Percentiles rank a stretch among this genome's conserved stretches.
Conservation (phyloP, 768 basidiomycete species). For the Panus rudis region DNA sequence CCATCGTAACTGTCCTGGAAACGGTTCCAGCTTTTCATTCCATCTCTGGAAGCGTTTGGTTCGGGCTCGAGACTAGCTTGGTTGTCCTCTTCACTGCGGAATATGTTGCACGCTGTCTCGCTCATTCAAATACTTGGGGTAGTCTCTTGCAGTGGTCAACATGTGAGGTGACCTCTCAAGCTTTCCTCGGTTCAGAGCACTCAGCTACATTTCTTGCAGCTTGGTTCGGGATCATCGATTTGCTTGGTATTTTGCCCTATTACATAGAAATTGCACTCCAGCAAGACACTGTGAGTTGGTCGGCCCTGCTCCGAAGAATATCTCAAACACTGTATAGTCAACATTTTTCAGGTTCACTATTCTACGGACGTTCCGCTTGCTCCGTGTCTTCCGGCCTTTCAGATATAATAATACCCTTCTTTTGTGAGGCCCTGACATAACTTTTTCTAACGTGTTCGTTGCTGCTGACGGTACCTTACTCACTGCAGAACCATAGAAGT, state of each 20-base stretch:
- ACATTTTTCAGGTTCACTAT: slow-evolving; percentile 89
- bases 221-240: slow-evolving; percentile 81
- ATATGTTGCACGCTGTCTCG: slow-evolving; percentile 63
- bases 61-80: slow-evolving; percentile 79
- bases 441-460: background rate
- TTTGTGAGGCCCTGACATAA: slow-evolving; percentile 64
- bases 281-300: slow-evolving; percentile 74
- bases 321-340: slow-evolving; percentile 57
- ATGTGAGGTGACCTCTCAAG: slow-evolving; percentile 44
- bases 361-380: slow-evolving; percentile 78
- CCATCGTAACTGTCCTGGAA: slow-evolving; percentile 70
- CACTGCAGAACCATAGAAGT: slow-evolving; percentile 72
- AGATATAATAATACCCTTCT: slow-evolving; percentile 76
- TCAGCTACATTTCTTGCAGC: slow-evolving; percentile 28
- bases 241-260: slow-evolving; percentile 82
- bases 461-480: background rate
- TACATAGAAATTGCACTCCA: slow-evolving; percentile 79
- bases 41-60: slow-evolving; percentile 67
- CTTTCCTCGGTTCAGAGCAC: background rate
- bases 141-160: slow-evolving; percentile 57
- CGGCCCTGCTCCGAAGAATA: too few species aligned
- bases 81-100: slow-evolving; percentile 86
- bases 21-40: slow-evolving; percentile 73
- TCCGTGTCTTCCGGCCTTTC: slow-evolving; percentile 88
- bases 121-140: slow-evolving; percentile 67